Conservation (phyloP, 164 flowering plant species). For the Echeveria elegans region DNA sequence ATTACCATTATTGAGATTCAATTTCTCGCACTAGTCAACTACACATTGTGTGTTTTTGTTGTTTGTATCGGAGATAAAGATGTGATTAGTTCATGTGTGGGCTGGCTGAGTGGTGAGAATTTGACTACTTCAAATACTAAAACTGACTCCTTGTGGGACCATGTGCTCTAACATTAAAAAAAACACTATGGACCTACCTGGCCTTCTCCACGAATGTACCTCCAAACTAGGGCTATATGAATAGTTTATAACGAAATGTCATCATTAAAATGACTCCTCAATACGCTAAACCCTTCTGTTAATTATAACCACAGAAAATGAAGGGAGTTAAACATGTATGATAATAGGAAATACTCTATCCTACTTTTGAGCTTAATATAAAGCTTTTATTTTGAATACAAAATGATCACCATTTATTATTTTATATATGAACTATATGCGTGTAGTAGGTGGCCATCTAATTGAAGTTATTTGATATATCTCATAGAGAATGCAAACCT, state of each 20-base stretch:
- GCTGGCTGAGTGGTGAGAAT: not conserved
- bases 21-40: not conserved
- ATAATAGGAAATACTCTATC: no score
- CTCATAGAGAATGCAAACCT: no score
- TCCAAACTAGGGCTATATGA: not conserved
- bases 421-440: no score
- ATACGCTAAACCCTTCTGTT: not conserved
- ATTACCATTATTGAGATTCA: not conserved
- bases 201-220: not conserved
- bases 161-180: not conserved
- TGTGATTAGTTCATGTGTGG: constrained; percentile 1
- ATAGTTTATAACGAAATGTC: not conserved
- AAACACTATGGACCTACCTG: not conserved
- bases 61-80: not conserved
- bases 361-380: no score
- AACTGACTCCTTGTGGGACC: not conserved
- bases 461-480: no score
- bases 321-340: no score
- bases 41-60: not conserved
- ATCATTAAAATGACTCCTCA: not conserved
- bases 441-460: no score
- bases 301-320: not conserved
- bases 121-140: not conserved
- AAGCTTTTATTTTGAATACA: no score
- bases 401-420: no score